Conservation (phyloP, 1,284 basidiomycete species). For the Puccinia sorghi region DNA sequence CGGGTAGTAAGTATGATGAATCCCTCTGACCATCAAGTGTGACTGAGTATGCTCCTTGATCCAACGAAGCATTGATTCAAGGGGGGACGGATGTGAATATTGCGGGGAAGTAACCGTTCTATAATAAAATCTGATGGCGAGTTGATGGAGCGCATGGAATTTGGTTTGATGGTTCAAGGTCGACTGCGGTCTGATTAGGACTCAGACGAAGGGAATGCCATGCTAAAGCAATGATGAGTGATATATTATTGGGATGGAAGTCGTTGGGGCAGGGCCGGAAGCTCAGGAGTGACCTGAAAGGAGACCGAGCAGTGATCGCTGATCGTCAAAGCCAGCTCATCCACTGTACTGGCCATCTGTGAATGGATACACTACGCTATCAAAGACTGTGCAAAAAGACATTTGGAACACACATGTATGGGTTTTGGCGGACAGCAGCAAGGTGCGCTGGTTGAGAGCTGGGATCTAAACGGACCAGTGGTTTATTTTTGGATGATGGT, state of each 20-base stretch:
- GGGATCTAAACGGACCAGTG: neutral
- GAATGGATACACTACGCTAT: neutral
- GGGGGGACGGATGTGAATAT: neutral
- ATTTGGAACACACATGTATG: neutral
- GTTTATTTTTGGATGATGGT: neutral
- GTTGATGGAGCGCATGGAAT: neutral
- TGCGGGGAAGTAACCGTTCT: neutral
- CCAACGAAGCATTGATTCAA: neutral
- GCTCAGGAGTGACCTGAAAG: conserved; percentile 1
- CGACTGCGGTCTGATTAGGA: neutral
- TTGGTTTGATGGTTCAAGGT: too few relatives aligned
- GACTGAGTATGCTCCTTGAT: neutral
- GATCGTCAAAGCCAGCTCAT: conserved; percentile 6
- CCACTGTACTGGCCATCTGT: neutral
- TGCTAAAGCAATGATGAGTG: neutral
- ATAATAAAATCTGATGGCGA: neutral
- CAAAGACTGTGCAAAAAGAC: too few relatives aligned
- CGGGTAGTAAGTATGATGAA: too few relatives aligned
- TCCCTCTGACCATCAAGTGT: neutral
- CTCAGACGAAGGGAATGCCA: neutral
- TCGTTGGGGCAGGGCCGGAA: neutral
- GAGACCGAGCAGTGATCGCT: neutral
- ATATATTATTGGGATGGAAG: neutral
- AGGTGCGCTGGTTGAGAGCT: neutral
- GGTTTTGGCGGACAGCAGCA: neutral